phyloP scores from a whole-genome alignment of 768 basidiomycete genomes.

The Suillus subaureus region DNA sequence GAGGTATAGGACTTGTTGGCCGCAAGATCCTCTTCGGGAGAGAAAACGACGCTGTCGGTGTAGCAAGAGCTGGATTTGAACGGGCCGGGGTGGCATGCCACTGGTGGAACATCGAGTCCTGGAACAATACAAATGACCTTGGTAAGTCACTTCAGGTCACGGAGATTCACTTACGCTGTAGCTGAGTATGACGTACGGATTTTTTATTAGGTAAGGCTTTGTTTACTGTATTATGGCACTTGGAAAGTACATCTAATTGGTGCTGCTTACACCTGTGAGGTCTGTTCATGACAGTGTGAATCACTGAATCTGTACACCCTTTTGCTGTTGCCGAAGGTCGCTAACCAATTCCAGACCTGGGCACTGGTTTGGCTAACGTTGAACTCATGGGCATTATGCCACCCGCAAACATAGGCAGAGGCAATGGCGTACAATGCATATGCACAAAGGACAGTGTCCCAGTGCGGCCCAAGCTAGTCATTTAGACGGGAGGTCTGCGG shows the following conservation, averaged over 20 bases:
- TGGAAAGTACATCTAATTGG: not conserved
- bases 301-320: not conserved
- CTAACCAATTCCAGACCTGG: not conserved
- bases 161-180: not conserved
- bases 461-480: not conserved
- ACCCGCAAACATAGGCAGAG: not conserved
- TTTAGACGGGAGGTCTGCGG: not conserved
- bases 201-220: not conserved
- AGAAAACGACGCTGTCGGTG: conserved; percentile 15
- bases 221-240: not conserved
- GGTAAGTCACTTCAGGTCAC: not conserved
- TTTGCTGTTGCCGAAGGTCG: not conserved
- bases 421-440: not conserved
- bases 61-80: conserved; percentile 20
- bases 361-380: not conserved
- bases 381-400: not conserved
- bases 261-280: not conserved
- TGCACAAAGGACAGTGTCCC: not conserved
- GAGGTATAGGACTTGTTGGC: conserved; percentile 17
- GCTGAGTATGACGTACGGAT: not conserved
- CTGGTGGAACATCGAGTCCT: conserved; percentile 26
- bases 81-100: conserved; percentile 13
- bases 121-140: not conserved
- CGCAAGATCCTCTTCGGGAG: conserved; percentile 7
- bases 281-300: not conserved